Base-by-base conservation (phyloP, 495 filamentous ascomycete genomes). In the Neurospora sp. region DNA sequence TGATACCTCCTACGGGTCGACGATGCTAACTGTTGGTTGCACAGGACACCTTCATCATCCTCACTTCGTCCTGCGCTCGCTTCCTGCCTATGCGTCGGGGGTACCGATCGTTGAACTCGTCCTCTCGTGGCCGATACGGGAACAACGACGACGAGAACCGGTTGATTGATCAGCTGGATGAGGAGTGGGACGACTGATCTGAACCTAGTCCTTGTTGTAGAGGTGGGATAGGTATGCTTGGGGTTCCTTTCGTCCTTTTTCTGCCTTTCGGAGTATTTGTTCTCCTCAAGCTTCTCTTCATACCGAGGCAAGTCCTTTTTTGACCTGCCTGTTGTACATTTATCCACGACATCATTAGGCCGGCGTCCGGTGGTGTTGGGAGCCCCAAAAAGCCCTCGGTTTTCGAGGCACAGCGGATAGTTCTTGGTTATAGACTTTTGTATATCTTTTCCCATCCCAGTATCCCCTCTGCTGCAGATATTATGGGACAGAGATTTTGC, bases 121-220 rank as follows among this genome's bases (percentile, higher is more conserved):
- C 79, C 35, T 85, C 82, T 41, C 77, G 79, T 44, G 81, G 84
- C 53, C 79, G 85, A 61, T 83, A 82, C 70, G 76, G 85, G 18
- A 85, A 84, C 68, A 78, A 90, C 0, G 96, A 98, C 53, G 94
- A 92, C 69, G 96, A 97, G 80, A 98, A 99, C 82, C 84, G 93
- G 72, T 82, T 98, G 75, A 98, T 99, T 77, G 96, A 99, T 82
- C 93, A 97, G 79, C 86, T 97, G 69, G 96, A 99, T 79, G 96
- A 98, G 81, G 94, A 98, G 79, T 98, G 88, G 88, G 88, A 88
- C 70, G 88, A 89, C 73, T 88, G 69, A 78, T 69, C 27, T 35
- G 0, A 0, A 66, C 22, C 22, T 22, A 22, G 22, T 22, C 22
- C 22, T 18, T 31, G 53, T 31, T 14, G 53, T 66, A 31, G 12